Conservation (phyloP, 768 basidiomycete genomes). For the Gelatoporia subvermispora region DNA sequence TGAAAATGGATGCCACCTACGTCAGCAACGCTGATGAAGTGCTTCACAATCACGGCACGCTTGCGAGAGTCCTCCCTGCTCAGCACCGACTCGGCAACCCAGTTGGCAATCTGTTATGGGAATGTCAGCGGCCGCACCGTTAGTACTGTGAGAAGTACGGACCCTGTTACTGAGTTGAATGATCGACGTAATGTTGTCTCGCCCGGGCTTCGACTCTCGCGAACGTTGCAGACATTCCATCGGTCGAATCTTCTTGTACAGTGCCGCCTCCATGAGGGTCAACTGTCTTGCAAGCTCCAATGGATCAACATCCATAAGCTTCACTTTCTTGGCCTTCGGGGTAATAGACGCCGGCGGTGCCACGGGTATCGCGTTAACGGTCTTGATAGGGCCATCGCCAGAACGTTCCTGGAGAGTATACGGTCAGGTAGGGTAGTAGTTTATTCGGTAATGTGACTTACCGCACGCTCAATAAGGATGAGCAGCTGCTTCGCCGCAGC, state of each 20-base stretch:
- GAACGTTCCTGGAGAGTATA: slow-evolving; percentile 35
- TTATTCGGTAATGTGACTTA: slow-evolving; percentile 35
- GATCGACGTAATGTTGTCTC: slow-evolving; percentile 83
- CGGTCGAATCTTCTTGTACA: slow-evolving; percentile 85
- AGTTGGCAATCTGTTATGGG: slow-evolving; percentile 71
- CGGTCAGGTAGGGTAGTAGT: background rate
- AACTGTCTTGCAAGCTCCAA: slow-evolving; percentile 89
- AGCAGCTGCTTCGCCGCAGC: slow-evolving; percentile 73
- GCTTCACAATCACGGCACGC: slow-evolving; percentile 78
- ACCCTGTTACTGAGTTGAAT: slow-evolving; percentile 88
- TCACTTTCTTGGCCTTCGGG: slow-evolving; percentile 73
- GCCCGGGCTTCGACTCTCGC: slow-evolving; percentile 62
- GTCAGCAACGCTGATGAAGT: slow-evolving; percentile 88
- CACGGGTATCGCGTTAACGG: slow-evolving; percentile 48
- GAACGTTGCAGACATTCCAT: slow-evolving; percentile 88
- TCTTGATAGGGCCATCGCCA: slow-evolving; percentile 54
- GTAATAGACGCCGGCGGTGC: slow-evolving; percentile 71
- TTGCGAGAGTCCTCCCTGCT: slow-evolving; percentile 76
- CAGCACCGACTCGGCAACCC: slow-evolving; percentile 87
- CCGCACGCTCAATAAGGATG: slow-evolving; percentile 72
- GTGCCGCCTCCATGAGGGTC: slow-evolving; percentile 82
- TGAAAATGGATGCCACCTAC: slow-evolving; percentile 41
- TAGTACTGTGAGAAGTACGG: slow-evolving; percentile 16
- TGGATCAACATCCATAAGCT: slow-evolving; percentile 81
- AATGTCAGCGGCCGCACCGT: background rate